A percentile compares a stretch with the other conserved stretches of the same genome.
Evolutionary conservation across 2,329 filamentous ascomycete genomes (phyloP).

Genomic region (Ascosphaera aggregata): DNA sequence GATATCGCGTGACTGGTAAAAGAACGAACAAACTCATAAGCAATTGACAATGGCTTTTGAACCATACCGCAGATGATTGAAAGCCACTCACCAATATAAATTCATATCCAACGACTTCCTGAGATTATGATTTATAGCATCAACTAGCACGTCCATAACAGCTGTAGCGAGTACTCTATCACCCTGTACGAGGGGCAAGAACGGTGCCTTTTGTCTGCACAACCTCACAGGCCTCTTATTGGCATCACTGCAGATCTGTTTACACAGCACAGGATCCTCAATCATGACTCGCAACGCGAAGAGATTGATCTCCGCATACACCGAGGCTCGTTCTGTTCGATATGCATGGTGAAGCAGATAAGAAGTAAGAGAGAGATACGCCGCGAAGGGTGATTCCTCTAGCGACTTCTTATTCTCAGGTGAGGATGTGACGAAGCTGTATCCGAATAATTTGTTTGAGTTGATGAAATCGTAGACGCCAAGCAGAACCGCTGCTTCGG

Average conservation of each 20-base stretch:
- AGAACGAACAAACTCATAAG: too few relatives aligned
- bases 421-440: constrained; percentile 47
- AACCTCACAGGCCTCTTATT: constrained; percentile 51
- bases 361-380: constrained; percentile 69
- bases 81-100: constrained; percentile 39
- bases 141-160: constrained; percentile 68
- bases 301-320: constrained; percentile 68
- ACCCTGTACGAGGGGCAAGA: constrained; percentile 48
- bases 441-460: constrained; percentile 87
- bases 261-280: constrained; percentile 63
- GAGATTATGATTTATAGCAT: constrained; percentile 86
- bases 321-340: constrained; percentile 49
- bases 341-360: constrained; percentile 90
- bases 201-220: constrained; percentile 73
- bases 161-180: constrained; percentile 52
- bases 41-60: constrained; percentile 1
- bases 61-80: not conserved
- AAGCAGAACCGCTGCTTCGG: constrained; percentile 57
- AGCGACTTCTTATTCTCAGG: constrained; percentile 36
- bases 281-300: constrained; percentile 69
- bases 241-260: constrained; percentile 62
- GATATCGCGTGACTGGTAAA: constrained; percentile 41
- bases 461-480: constrained; percentile 84
- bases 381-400: constrained; percentile 53
- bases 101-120: constrained; percentile 62